phyloP scores from a whole-genome alignment of 495 filamentous ascomycete species.

The Penicillium silybi region DNA sequence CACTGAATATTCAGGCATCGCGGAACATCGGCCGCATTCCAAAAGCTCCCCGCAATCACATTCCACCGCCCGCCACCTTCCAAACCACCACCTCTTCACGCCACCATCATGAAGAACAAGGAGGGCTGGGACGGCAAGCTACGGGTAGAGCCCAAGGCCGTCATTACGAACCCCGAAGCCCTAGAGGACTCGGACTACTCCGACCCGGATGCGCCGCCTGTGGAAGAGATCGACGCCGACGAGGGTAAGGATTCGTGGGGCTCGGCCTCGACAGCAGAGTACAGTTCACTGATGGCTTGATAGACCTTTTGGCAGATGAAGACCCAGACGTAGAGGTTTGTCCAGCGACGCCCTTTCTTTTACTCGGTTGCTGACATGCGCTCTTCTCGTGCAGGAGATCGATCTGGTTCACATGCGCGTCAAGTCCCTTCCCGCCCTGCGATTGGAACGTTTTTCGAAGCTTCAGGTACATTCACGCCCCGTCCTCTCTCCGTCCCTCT shows the following conservation, averaged over 20 bases:
- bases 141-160: constrained; percentile 60
- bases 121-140: constrained; percentile 95
- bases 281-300: constrained; percentile 4
- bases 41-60: constrained; percentile 24
- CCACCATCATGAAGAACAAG: constrained; percentile 50
- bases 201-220: constrained; percentile 72
- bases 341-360: not conserved
- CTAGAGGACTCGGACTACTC: constrained; percentile 80
- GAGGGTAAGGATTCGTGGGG: constrained; percentile 55
- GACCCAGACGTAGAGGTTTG: constrained; percentile 54
- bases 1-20: not conserved
- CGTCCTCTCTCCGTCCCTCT: too few relatives aligned
- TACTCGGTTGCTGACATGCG: constrained; percentile 5
- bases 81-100: constrained; percentile 5
- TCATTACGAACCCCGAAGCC: constrained; percentile 69
- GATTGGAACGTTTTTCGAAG: constrained; percentile 75
- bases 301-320: constrained; percentile 65
- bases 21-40: constrained; percentile 5
- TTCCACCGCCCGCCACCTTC: constrained; percentile 18
- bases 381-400: constrained; percentile 61
- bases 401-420: constrained; percentile 85
- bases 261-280: not conserved
- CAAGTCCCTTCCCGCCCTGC: constrained; percentile 70
- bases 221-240: constrained; percentile 74
- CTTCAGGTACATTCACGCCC: constrained; percentile 48